A percentile compares a stretch with the other conserved stretches of the same genome.
phyloP scores from a whole-genome alignment of 805 yeast genomes.

The Ogataea kodamae region DNA sequence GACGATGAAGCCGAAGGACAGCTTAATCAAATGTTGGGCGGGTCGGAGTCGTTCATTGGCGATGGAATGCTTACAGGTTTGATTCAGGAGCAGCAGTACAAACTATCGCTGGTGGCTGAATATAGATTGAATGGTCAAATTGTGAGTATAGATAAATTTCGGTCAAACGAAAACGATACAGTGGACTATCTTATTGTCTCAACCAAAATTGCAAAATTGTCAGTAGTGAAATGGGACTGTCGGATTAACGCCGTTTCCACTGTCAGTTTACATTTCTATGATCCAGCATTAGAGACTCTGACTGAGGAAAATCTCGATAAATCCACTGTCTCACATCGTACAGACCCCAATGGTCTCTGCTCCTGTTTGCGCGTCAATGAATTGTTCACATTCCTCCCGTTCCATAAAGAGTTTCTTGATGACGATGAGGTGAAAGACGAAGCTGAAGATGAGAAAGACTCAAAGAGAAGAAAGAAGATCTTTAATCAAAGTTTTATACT shows the following conservation, averaged over 20 bases:
- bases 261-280: conserved; percentile 82
- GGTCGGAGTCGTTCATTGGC: conserved; percentile 20
- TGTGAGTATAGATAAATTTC: conserved; percentile 50
- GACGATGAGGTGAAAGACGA: conserved; percentile 35
- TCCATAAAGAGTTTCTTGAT: conserved; percentile 41
- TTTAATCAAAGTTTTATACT: conserved; percentile 57
- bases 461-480: conserved; percentile 25
- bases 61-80: conserved; percentile 21
- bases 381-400: conserved; percentile 67
- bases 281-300: conserved; percentile 53
- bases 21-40: conserved; percentile 15
- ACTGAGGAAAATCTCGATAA: conserved; percentile 40
- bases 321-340: conserved; percentile 43
- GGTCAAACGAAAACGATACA: conserved; percentile 42
- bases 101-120: conserved; percentile 52
- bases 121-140: conserved; percentile 69
- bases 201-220: conserved; percentile 73
- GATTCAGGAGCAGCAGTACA: conserved; percentile 21
- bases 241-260: conserved; percentile 56
- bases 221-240: conserved; percentile 69
- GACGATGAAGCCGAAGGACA: conserved; percentile 17
- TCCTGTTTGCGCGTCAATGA: conserved; percentile 63
- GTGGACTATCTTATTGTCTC: conserved; percentile 62
- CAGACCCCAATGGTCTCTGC: conserved; percentile 60
- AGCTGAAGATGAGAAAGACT: conserved; percentile 26